These are phyloP conservation scores for Fragosphaeria purpurea DNA, from an alignment of 2,329 filamentous ascomycete species.

Conservation along the genomic window DNA sequence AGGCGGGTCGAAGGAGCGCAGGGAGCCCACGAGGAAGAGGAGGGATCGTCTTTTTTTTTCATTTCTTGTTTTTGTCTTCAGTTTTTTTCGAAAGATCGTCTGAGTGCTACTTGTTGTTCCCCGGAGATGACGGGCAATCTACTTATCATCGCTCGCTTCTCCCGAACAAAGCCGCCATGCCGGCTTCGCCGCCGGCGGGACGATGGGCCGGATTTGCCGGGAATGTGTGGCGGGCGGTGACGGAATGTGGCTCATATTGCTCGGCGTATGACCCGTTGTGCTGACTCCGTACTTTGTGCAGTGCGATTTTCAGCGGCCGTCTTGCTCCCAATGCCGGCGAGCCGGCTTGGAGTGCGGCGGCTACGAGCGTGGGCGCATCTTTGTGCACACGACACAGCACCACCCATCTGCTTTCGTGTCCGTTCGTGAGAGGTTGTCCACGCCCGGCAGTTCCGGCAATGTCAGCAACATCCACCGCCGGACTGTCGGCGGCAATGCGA, in stretches of 20 bases:
- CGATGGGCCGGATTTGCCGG: too few relatives aligned
- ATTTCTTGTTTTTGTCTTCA: background rate
- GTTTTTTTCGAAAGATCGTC: background rate
- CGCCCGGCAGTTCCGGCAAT: constrained; percentile 1
- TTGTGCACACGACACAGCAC: constrained; percentile 13
- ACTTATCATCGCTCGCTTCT: too few relatives aligned
- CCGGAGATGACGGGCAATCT: too few relatives aligned
- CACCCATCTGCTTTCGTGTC: constrained; percentile 1
- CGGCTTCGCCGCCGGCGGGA: too few relatives aligned
- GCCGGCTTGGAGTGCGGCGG: constrained; percentile 14
- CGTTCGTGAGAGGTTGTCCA: constrained; percentile 6
- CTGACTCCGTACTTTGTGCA: background rate
- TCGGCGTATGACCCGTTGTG: too few relatives aligned
- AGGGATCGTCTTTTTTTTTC: background rate
- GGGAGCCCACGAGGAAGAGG: too few relatives aligned
- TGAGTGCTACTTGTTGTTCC: too few relatives aligned
- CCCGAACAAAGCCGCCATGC: too few relatives aligned
- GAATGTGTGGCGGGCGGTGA: too few relatives aligned
- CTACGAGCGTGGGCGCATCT: constrained; percentile 17
- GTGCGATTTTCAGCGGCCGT: constrained; percentile 16
- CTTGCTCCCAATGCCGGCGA: constrained; percentile 15
- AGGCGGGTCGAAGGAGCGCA: too few relatives aligned
- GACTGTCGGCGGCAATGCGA: background rate
- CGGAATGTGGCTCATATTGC: too few relatives aligned
- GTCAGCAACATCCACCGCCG: background rate